Conservation (phyloP, 2,329 filamentous ascomycete species). For the Cladosporium austrohemisphaericum region DNA sequence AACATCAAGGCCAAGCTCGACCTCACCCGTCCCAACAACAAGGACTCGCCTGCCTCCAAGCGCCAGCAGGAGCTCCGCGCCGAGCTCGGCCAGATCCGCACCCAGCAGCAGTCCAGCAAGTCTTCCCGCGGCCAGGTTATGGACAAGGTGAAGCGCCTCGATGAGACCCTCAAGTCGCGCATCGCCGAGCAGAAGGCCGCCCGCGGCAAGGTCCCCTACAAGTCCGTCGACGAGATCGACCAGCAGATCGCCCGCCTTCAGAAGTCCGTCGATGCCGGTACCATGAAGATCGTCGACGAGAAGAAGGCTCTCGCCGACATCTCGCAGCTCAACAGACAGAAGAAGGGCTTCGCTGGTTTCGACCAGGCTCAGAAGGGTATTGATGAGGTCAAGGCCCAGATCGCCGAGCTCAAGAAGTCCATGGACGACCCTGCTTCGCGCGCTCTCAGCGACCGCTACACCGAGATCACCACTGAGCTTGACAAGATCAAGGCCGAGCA, state of each 20-base stretch:
- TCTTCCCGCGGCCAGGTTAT: conserved; percentile 70
- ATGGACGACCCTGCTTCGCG: conserved; percentile 90
- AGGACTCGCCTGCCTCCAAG: conserved; percentile 75
- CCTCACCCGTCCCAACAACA: conserved; percentile 72
- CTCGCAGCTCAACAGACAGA: conserved; percentile 76
- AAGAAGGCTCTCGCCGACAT: conserved; percentile 87
- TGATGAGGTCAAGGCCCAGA: conserved; percentile 79
- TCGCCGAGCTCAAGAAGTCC: conserved; percentile 81
- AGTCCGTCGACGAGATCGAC: conserved; percentile 84
- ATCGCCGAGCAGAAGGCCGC: conserved; percentile 84
- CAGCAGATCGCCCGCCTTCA: conserved; percentile 75
- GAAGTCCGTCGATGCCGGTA: conserved; percentile 79
- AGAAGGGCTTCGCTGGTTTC: conserved; percentile 85
- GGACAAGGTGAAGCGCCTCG: conserved; percentile 88
- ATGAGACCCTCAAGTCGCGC: conserved; percentile 81
- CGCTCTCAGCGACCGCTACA: conserved; percentile 82
- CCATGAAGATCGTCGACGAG: conserved; percentile 95
- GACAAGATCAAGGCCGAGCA: conserved; percentile 89
- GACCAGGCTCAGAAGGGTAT: conserved; percentile 85
- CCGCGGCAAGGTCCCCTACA: conserved; percentile 76
- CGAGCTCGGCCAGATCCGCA: conserved; percentile 77
- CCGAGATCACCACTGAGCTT: conserved; percentile 78
- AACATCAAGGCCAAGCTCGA: conserved; percentile 86
- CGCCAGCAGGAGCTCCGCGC: conserved; percentile 79
- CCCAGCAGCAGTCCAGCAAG: conserved; percentile 86